Conservation (phyloP, 192 early-diverging fungal species). For the Coemansia sp. region DNA sequence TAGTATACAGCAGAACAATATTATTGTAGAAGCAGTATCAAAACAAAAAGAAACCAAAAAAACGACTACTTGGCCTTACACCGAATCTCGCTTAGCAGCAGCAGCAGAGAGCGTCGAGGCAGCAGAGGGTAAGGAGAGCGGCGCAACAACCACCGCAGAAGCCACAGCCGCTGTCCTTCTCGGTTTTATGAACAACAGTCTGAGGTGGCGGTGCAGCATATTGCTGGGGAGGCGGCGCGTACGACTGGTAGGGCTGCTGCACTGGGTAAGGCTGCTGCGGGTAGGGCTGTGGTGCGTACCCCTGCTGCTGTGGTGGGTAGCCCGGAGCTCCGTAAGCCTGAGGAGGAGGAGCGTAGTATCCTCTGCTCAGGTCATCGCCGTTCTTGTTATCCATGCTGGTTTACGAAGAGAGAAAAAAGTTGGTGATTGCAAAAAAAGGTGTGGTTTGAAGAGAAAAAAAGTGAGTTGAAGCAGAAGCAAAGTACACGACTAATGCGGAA, state of each 20-base stretch:
- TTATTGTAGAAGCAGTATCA: background rate
- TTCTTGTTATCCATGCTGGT: background rate
- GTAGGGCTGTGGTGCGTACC: constrained; percentile 5
- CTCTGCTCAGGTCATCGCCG: background rate
- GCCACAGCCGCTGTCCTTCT: background rate
- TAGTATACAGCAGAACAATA: background rate
- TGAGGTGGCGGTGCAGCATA: no score
- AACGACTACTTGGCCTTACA: background rate
- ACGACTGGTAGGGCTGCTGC: background rate
- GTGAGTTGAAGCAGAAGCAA: background rate
- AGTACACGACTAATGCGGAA: background rate
- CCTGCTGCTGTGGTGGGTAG: background rate
- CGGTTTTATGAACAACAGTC: background rate
- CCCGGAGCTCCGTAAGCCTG: background rate
- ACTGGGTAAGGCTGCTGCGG: background rate
- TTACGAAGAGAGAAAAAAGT: background rate
- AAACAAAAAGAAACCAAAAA: constrained; percentile 4
- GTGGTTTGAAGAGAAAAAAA: background rate
- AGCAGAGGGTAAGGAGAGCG: background rate
- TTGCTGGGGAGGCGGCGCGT: background rate
- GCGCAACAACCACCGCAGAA: background rate
- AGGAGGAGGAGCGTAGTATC: constrained; percentile 1
- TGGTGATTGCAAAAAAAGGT: background rate
- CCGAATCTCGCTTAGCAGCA: background rate
- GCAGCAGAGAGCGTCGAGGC: background rate